Evolutionary conservation across 2,329 filamentous ascomycete species (phyloP), one percentile per base, ranked within the genome.

Genomic region (Ophiostoma perfectum): DNA sequence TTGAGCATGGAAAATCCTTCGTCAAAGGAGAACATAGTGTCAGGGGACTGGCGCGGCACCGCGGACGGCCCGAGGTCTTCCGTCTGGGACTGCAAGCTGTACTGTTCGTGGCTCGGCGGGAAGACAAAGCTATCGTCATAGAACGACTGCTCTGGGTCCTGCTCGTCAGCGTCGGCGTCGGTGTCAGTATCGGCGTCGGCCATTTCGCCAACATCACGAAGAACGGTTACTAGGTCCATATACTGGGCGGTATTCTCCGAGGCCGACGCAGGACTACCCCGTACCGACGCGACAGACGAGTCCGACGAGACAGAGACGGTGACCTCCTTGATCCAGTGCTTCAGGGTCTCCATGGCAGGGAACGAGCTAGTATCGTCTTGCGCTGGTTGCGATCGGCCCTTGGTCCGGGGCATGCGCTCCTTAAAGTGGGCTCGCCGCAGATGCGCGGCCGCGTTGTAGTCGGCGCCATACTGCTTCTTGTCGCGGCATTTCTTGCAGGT

Each of bases 391-490:
- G 62, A 27, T 6, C 39, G 39, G 5, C 41, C 41, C 62, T 64
- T 64, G 62, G 7, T 14, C 39, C 62, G 62, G 16, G 62, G 39
- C 9, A 8, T 6, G 11, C 16, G 39, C 8, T 6, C 14, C 75
- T 90, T 91, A 82, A 97, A 98, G 77, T 98, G 94, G 0, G 90
- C 90, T 65, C 94, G 88, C 58, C 93, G 86, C 8, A 98, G 84
- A 76, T 98, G 94, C 0, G 93, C 94, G 0, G 93, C 93, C 0
- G 93, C 94, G 74, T 98, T 98, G 80, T 98, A 97, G 79, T 97
- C 95, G 16, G 91, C 91, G 3, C 90, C 90, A 74, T 98, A 98
- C 69, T 86, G 84, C 81, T 97, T 97, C 68, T 84, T 80, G 62
- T 84, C 84, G 65, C 83, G 84, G 77, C 94, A 98, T 64, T 90